These are phyloP conservation scores for Calonectria ilicicola DNA, from an alignment of 2,329 filamentous ascomycete genomes.

Conservation along the genomic window DNA sequence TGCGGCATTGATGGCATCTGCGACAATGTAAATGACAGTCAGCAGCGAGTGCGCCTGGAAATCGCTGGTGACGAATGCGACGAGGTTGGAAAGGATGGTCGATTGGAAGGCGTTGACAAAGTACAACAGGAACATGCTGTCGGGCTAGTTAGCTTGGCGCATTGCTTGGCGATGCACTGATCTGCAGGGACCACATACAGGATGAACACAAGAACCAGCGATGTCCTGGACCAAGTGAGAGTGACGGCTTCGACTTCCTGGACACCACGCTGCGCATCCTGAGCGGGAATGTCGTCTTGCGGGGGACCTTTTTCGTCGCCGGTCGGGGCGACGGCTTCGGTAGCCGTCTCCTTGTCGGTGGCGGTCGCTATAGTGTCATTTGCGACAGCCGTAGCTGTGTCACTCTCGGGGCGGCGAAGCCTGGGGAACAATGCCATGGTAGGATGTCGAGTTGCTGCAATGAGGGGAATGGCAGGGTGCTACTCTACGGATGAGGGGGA, in stretches of 20 bases:
- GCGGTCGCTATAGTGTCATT: not conserved
- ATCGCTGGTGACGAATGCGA: constrained; percentile 60
- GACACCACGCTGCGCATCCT: constrained; percentile 44
- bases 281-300: not conserved
- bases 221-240: constrained; percentile 49
- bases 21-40: constrained; percentile 64
- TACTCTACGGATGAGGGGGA: not conserved
- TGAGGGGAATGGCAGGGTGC: not conserved
- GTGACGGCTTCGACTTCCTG: constrained; percentile 52
- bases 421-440: not conserved
- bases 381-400: not conserved
- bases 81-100: constrained; percentile 54
- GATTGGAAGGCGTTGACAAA: constrained; percentile 62
- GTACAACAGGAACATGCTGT: constrained; percentile 58
- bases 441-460: not conserved
- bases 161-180: not conserved
- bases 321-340: not conserved
- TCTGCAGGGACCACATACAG: constrained; percentile 26
- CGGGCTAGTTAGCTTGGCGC: not conserved
- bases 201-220: constrained; percentile 50
- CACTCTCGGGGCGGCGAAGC: not conserved
- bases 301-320: not conserved
- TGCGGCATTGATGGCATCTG: constrained; percentile 65
- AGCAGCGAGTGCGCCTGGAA: constrained; percentile 66
- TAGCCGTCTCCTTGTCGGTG: not conserved